Evolutionary conservation across 78 protist genomes (phyloP).

Genomic region (Dictyostelium intermedium): DNA sequence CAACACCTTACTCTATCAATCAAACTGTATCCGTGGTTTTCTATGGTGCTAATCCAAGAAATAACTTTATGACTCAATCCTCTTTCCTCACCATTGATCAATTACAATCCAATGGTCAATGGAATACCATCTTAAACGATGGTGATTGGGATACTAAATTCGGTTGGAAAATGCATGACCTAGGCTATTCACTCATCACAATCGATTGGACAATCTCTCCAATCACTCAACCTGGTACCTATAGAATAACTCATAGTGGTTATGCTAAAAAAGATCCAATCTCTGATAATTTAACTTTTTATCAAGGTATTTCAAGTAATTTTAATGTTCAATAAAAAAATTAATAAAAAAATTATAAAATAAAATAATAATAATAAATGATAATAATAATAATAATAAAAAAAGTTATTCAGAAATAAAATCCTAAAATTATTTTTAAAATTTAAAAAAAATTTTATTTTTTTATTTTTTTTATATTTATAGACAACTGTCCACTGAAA

Average conservation of each 20-base stretch:
- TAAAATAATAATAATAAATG: too few species aligned
- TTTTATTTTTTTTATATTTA: too few species aligned
- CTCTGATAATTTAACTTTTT: constrained; percentile 11
- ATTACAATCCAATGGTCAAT: not conserved
- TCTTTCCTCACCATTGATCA: constrained; percentile 75
- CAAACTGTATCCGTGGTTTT: constrained; percentile 57
- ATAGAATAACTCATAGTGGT: constrained; percentile 79
- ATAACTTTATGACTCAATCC: constrained; percentile 56
- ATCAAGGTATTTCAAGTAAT: constrained; percentile 53
- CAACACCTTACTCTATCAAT: constrained; percentile 6
- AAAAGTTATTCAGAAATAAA: too few species aligned
- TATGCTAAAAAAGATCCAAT: constrained; percentile 33
- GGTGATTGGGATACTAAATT: constrained; percentile 79
- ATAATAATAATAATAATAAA: too few species aligned
- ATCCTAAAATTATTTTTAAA: too few species aligned
- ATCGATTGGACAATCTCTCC: constrained; percentile 73
- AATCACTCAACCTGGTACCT: constrained; percentile 68
- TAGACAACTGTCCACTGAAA: too few species aligned
- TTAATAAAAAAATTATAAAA: too few species aligned
- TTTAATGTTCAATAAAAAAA: constrained; percentile 38
- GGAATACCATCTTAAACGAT: constrained; percentile 59
- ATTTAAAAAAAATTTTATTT: too few species aligned
- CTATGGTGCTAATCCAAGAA: constrained; percentile 83
- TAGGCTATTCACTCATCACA: constrained; percentile 48
- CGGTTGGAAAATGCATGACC: constrained; percentile 58